Evolutionary conservation across 2,329 filamentous ascomycete genomes (phyloP).

Genomic region (Alternaria triticina): DNA sequence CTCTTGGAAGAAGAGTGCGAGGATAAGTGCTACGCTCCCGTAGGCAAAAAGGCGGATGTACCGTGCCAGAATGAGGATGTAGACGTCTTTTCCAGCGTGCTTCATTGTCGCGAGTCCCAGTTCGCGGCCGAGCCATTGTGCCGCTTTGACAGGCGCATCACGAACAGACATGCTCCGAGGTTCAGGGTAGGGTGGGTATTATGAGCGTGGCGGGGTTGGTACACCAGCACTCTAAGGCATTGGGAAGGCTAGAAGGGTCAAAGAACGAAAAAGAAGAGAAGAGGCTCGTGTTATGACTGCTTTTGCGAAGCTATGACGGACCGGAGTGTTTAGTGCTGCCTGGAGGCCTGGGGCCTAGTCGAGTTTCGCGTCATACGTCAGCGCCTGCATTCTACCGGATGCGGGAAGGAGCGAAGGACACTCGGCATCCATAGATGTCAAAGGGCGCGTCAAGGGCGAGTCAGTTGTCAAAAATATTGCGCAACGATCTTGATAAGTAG

Average conservation of each 20-base stretch:
- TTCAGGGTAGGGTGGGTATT: neutral
- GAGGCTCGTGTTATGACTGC: neutral
- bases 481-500: neutral
- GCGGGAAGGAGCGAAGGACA: constrained; percentile 4
- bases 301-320: constrained; percentile 15
- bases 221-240: neutral
- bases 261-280: neutral
- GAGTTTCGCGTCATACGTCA: constrained; percentile 13
- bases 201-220: neutral
- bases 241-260: neutral
- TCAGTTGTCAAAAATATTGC: neutral
- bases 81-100: constrained; percentile 35
- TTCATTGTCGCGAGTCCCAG: constrained; percentile 39
- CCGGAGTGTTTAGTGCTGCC: constrained; percentile 9
- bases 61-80: constrained; percentile 46
- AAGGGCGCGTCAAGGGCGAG: constrained; percentile 1
- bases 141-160: constrained; percentile 8
- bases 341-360: constrained; percentile 12
- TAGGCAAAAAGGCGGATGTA: constrained; percentile 48
- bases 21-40: constrained; percentile 45
- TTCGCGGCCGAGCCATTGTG: constrained; percentile 35
- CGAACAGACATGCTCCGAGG: constrained; percentile 19
- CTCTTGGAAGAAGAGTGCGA: constrained; percentile 46
- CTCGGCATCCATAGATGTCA: neutral
- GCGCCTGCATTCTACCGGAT: constrained; percentile 9